These are phyloP conservation scores for Xylariaceae sp. DNA, from an alignment of 2,329 filamentous ascomycete species.

Conservation along the genomic window DNA sequence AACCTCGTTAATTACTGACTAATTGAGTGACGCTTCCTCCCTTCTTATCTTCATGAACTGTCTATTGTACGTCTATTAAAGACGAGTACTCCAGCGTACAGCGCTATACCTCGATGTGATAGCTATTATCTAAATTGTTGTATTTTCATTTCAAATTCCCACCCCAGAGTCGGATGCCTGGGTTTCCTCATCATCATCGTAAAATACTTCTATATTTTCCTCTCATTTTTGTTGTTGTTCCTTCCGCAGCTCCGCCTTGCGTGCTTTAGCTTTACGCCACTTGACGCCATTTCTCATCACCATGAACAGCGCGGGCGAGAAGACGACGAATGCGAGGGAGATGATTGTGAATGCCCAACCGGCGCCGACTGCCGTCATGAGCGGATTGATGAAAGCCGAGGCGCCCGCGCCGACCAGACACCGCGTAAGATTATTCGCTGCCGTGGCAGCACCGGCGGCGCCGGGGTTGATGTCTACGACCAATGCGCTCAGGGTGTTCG, in stretches of 20 bases:
- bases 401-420: constrained; percentile 43
- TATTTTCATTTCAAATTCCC: too few species aligned
- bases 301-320: constrained; percentile 33
- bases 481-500: constrained; percentile 41
- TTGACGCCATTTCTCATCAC: constrained; percentile 31
- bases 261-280: constrained; percentile 27
- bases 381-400: constrained; percentile 40
- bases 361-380: constrained; percentile 40
- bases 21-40: too few species aligned
- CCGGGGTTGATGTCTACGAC: constrained; percentile 44
- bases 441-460: constrained; percentile 41
- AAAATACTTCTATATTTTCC: neutral
- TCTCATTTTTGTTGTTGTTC: constrained; percentile 2
- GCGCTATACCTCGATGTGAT: too few species aligned
- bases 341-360: constrained; percentile 42
- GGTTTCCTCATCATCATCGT: neutral
- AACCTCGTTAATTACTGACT: too few species aligned
- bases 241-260: constrained; percentile 4
- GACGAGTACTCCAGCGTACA: too few species aligned
- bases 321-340: constrained; percentile 29
- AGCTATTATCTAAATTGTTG: too few species aligned
- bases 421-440: constrained; percentile 43
- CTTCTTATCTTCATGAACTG: too few species aligned
- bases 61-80: too few species aligned
- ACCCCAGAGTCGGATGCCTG: too few species aligned